These are phyloP conservation scores for Coprinellus aureogranulatus DNA, from an alignment of 768 basidiomycete species.

Conservation along the genomic window DNA sequence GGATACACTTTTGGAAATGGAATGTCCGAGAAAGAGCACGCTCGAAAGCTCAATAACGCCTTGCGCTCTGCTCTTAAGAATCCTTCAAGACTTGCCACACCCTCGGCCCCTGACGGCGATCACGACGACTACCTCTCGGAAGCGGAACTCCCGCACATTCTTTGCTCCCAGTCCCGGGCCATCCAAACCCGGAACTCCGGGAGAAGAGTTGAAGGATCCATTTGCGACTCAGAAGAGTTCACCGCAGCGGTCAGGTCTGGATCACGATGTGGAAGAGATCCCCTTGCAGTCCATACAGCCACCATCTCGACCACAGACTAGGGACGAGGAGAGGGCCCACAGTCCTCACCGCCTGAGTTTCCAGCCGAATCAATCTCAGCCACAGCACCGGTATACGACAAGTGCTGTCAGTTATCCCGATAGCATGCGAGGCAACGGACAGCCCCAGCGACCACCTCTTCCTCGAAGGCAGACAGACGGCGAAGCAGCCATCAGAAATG, in stretches of 20 bases:
- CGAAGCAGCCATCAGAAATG: slow-evolving; percentile 35
- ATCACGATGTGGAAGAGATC: not conserved
- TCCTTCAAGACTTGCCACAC: not conserved
- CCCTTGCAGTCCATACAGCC: not conserved
- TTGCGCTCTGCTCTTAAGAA: slow-evolving; percentile 15
- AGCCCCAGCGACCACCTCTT: slow-evolving; percentile 1
- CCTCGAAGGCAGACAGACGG: slow-evolving; percentile 9
- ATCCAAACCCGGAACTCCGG: no score
- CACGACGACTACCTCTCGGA: not conserved
- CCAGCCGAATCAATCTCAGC: not conserved
- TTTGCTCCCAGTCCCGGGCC: not conserved
- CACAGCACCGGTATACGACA: slow-evolving; percentile 4
- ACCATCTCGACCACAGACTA: no score
- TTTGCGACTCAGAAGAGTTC: no score
- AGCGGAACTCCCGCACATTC: not conserved
- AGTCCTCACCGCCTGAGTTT: no score
- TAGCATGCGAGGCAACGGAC: not conserved
- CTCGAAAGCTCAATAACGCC: slow-evolving; percentile 31
- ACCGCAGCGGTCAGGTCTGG: not conserved
- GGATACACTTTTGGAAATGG: slow-evolving; percentile 8
- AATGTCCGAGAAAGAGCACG: slow-evolving; percentile 48
- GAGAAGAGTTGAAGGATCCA: no score
- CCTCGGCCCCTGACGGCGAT: not conserved
- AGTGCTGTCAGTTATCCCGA: not conserved
- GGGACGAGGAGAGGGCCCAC: no score